phyloP scores from a whole-genome alignment of 2,329 filamentous ascomycete species.

The Coniochaeta hoffmannii region DNA sequence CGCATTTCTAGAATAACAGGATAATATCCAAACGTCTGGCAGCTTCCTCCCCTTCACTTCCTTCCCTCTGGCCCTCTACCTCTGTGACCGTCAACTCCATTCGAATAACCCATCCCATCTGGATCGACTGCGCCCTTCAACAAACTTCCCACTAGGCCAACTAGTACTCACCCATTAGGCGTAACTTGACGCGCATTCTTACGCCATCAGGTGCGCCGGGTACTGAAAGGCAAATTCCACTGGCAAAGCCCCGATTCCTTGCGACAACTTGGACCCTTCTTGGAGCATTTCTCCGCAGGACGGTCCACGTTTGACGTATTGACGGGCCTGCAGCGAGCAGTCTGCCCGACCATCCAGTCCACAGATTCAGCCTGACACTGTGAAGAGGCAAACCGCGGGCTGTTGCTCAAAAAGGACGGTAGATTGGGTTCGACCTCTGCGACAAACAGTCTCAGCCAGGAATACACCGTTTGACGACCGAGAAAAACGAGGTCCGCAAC shows the following conservation, averaged over 20 bases:
- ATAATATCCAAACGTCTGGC: no score
- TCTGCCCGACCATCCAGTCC: background rate
- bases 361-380: background rate
- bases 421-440: background rate
- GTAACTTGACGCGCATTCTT: background rate
- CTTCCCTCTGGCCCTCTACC: no score
- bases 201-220: background rate
- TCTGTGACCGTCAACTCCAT: no score
- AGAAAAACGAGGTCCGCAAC: background rate
- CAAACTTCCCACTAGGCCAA: background rate
- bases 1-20: no score
- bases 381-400: background rate
- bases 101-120: no score
- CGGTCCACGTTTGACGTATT: background rate
- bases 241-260: background rate
- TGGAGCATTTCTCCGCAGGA: background rate
- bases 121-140: background rate
- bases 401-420: background rate
- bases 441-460: background rate
- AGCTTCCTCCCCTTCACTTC: background rate
- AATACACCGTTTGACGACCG: background rate
- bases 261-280: background rate
- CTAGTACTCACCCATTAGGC: background rate
- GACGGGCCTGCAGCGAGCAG: background rate
- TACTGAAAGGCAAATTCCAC: no score